These are phyloP conservation scores for Lathyrus aphaca DNA, from an alignment of 306 rosid species.

Conservation along the genomic window DNA sequence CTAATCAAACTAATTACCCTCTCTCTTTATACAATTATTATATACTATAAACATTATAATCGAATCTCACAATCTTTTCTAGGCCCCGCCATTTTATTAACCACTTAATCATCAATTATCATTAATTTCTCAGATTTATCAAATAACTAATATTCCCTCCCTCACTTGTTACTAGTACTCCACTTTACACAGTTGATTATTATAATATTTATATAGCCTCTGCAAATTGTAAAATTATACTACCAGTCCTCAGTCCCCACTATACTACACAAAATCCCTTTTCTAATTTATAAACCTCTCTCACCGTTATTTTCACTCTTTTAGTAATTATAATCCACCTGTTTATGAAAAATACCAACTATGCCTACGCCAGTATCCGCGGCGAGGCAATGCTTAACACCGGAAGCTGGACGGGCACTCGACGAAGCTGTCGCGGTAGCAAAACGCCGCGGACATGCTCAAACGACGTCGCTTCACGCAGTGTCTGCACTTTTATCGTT, in stretches of 20 bases:
- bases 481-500: constrained; percentile 76
- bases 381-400: constrained; percentile 90
- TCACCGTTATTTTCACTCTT: background rate
- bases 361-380: constrained; percentile 90
- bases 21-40: background rate
- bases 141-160: background rate
- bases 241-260: constrained; percentile 24
- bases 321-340: background rate
- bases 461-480: constrained; percentile 92
- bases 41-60: background rate
- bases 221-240: constrained; percentile 27
- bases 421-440: constrained; percentile 95
- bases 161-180: background rate
- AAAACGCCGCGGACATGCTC: constrained; percentile 85
- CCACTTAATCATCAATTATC: background rate
- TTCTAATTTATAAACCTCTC: background rate
- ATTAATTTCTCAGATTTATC: background rate
- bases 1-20: background rate
- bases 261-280: constrained; percentile 31
- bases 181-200: constrained; percentile 19
- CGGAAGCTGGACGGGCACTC: constrained; percentile 77
- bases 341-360: constrained; percentile 32
- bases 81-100: constrained; percentile 47
- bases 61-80: constrained; percentile 12
- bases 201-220: constrained; percentile 20